phyloP scores from a whole-genome alignment of 148 eudicot genomes.

The Polygonum aviculare region DNA sequence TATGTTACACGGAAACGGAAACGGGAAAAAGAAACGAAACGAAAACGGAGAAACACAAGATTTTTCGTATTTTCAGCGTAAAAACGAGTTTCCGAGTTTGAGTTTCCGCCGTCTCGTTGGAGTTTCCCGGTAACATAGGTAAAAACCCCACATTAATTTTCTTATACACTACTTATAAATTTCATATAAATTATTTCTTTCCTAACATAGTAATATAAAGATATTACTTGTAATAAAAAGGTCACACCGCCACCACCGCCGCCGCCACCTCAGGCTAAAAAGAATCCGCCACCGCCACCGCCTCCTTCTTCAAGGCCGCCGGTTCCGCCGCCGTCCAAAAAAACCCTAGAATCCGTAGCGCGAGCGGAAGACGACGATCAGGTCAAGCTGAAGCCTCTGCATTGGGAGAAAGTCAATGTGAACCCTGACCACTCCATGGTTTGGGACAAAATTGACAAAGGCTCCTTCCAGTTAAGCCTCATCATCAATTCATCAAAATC shows the following conservation, averaged over 20 bases:
- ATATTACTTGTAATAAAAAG: no score
- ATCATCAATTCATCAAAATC: not conserved
- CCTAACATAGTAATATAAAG: no score
- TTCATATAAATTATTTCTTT: no score
- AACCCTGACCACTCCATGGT: not conserved
- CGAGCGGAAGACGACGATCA: not conserved
- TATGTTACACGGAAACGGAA: no score
- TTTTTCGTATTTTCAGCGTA: no score
- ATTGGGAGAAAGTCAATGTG: not conserved
- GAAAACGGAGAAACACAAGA: no score
- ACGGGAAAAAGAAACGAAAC: no score
- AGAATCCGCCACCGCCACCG: slow-evolving; percentile 3
- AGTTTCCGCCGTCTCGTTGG: no score
- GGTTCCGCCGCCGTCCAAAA: not conserved
- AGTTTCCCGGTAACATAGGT: no score
- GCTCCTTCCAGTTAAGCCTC: slow-evolving; percentile 4
- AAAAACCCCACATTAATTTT: no score
- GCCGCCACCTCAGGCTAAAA: not conserved
- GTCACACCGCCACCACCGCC: not conserved
- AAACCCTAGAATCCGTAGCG: not conserved
- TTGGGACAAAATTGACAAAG: not conserved
- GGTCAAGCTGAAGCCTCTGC: slow-evolving; percentile 1
- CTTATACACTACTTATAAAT: no score
- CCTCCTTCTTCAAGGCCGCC: not conserved
- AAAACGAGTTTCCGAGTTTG: no score